Conservation (phyloP, 306 rosid genomes). For the Acacia acuminata region DNA sequence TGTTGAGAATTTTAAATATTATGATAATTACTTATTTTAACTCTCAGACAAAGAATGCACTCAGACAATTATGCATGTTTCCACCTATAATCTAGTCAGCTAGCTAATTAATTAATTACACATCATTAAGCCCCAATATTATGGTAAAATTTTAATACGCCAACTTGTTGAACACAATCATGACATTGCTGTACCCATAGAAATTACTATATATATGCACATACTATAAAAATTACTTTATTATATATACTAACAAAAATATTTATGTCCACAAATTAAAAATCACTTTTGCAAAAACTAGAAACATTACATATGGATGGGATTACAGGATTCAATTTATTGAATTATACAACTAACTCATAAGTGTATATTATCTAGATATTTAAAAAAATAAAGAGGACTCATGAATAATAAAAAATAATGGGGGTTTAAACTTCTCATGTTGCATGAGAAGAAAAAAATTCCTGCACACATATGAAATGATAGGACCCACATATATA, state of each 20-base stretch:
- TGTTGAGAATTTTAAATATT: neutral
- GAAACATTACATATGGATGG: neutral
- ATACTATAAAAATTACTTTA: neutral
- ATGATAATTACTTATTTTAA: conserved; percentile 15
- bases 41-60: conserved; percentile 40
- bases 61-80: conserved; percentile 28
- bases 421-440: no score
- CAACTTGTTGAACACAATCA: neutral
- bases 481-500: no score
- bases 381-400: neutral
- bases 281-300: neutral
- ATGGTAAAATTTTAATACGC: conserved; percentile 7
- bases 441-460: no score
- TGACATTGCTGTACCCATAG: neutral
- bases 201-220: neutral
- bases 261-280: neutral
- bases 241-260: neutral
- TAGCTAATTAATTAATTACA: neutral
- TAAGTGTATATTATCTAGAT: neutral
- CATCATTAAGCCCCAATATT: conserved; percentile 19
- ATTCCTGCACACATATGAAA: no score
- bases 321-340: neutral
- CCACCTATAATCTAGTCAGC: neutral
- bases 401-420: neutral
- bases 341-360: neutral